Base-by-base conservation (phyloP, 306 rosid species). In the Calophaca sinica region DNA sequence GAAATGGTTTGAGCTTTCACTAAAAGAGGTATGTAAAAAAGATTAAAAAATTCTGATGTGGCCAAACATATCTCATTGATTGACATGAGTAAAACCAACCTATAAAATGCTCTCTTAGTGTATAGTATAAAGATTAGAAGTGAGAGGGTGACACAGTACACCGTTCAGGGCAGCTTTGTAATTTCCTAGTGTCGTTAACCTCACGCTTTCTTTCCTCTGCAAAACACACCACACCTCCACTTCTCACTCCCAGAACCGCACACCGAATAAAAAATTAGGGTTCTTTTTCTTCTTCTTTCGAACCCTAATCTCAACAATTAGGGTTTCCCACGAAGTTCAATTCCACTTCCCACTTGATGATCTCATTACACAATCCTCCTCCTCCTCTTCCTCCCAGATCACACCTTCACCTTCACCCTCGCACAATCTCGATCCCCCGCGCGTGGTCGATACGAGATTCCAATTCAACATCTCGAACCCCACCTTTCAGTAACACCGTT, bases 261-360 rank as follows among this genome's bases (percentile, higher is more conserved):
- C 9, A 2, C 9, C 7, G 10, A 42, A 42, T 33, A 42, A 42
- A 2, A 53, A 68, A 62, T 59, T 78, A 68, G 81, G 84, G 84
- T 76, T 66, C 41, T 65, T 45, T 12, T 35, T 15, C 68, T 20
- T 29, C 49, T 9, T 32, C 8, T 28, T 44, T 3, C 57, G 66
- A 75, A 76, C 77, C 87, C 77, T 79, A 61, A 70, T 76, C n/a
- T 7, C 20, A 29, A 14, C 7, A 48, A 6, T 67, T 59, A 42
- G 74, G 76, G 77, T 42, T 82, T 76, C 13, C 36, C 54, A 36
- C 67, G 57, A 64, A 59, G 15, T 55, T 52, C 39, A 60, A n/a
- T 62, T 49, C 20, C 38, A 11, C 62, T 6, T 14, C 3, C 6
- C 52, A 9, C 55, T 82, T 69, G 15, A 73, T 80, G 78, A 65